Conservation (phyloP, 1,284 basidiomycete genomes). For the Marasmius tenuissimus region DNA sequence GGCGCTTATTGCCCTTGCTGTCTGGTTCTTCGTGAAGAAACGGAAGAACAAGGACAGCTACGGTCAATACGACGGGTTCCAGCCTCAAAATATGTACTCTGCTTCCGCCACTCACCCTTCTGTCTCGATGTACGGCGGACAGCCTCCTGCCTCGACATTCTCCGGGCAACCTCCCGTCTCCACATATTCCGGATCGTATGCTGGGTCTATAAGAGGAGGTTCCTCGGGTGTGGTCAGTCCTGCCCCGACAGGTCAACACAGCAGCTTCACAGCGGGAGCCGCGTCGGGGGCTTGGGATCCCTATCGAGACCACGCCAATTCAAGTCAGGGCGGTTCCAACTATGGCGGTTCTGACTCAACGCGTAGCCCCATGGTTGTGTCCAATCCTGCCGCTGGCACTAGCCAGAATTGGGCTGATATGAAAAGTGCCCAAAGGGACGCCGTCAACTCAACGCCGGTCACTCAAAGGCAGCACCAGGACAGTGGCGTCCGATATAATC, state of each 20-base stretch:
- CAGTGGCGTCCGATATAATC: neutral
- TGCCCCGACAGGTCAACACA: no score
- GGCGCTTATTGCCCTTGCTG: neutral
- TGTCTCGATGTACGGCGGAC: neutral
- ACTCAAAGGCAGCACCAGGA: neutral
- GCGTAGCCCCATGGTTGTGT: neutral
- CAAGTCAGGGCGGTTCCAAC: no score
- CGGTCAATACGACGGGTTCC: neutral
- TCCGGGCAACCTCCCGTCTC: neutral
- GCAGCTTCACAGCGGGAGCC: no score
- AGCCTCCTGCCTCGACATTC: neutral
- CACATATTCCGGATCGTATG: neutral
- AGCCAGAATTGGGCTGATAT: neutral
- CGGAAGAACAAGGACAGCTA: neutral
- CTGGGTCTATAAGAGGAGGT: neutral
- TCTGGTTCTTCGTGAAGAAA: neutral
- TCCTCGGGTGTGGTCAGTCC: no score
- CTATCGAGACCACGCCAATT: no score
- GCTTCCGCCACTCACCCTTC: neutral
- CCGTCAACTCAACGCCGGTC: neutral
- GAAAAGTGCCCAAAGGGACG: neutral
- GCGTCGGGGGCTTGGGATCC: no score
- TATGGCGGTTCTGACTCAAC: neutral
- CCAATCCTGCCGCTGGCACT: neutral
- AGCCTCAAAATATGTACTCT: neutral